These are phyloP conservation scores for Draba incana DNA, from an alignment of 345 rosid species.

Conservation along the genomic window DNA sequence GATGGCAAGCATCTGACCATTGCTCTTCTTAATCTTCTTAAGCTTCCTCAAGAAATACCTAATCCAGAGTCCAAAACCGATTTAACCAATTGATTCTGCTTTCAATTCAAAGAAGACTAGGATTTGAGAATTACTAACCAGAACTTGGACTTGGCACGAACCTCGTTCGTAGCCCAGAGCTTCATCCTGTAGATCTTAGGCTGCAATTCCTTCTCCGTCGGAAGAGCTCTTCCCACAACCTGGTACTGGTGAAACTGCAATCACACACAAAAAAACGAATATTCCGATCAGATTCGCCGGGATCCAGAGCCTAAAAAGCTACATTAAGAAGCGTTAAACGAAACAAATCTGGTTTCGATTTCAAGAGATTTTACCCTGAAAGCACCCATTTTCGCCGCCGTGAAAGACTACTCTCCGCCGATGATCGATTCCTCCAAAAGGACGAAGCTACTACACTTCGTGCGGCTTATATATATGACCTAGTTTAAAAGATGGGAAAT, in stretches of 20 bases:
- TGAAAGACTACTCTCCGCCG: slow-evolving; percentile 16
- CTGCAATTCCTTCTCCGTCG: slow-evolving; percentile 51
- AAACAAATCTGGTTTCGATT: not conserved
- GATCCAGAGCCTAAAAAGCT: not conserved
- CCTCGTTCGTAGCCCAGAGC: slow-evolving; percentile 62
- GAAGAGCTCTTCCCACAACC: slow-evolving; percentile 61
- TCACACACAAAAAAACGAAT: not conserved
- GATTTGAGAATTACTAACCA: slow-evolving; percentile 42
- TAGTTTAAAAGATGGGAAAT: not conserved
- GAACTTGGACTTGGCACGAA: slow-evolving; percentile 64
- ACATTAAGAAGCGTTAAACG: no score
- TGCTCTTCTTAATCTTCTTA: slow-evolving; percentile 59
- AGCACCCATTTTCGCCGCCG: slow-evolving; percentile 43
- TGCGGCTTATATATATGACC: slow-evolving; percentile 16
- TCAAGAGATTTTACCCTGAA: slow-evolving; percentile 42
- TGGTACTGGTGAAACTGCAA: slow-evolving; percentile 66
- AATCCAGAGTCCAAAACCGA: not conserved
- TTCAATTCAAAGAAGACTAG: no score
- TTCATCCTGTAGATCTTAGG: slow-evolving; percentile 64
- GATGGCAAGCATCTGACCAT: slow-evolving; percentile 54
- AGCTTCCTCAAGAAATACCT: slow-evolving; percentile 53
- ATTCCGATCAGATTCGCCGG: not conserved
- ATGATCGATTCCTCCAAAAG: slow-evolving; percentile 16
- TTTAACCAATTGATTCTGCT: not conserved
- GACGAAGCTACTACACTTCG: accelerated